phyloP scores from a whole-genome alignment of 352 stramenopile genomes.

The Phytophthora cryptogea region DNA sequence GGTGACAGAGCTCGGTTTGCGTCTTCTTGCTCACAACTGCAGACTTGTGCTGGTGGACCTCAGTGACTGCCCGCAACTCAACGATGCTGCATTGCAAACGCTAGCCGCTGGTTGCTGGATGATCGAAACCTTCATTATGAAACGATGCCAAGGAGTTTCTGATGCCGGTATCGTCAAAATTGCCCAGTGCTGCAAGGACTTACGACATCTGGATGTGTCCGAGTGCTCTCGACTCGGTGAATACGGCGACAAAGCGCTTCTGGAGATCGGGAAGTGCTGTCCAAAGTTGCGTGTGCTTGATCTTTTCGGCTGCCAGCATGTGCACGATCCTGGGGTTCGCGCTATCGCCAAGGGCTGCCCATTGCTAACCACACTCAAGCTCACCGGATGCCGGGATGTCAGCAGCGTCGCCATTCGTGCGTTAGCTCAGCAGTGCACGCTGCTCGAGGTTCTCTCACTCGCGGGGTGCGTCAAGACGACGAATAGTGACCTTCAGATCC shows the following conservation, averaged over 20 bases:
- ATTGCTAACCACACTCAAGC: constrained; percentile 80
- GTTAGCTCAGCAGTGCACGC: constrained; percentile 73
- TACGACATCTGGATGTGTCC: constrained; percentile 85
- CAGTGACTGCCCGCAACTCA: constrained; percentile 83
- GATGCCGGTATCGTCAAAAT: constrained; percentile 88
- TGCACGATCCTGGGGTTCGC: constrained; percentile 80
- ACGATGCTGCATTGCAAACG: constrained; percentile 83
- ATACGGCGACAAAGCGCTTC: constrained; percentile 92
- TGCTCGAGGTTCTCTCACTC: constrained; percentile 79
- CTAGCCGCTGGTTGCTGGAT: constrained; percentile 89
- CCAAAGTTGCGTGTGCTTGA: constrained; percentile 75
- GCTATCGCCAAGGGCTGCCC: constrained; percentile 85
- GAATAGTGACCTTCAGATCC: constrained; percentile 66
- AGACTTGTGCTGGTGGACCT: constrained; percentile 81
- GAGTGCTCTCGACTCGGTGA: constrained; percentile 88
- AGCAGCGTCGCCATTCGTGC: constrained; percentile 74
- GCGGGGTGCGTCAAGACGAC: constrained; percentile 82
- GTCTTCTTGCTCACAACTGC: constrained; percentile 89
- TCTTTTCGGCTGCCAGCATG: constrained; percentile 89
- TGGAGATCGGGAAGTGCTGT: constrained; percentile 89
- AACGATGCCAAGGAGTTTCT: constrained; percentile 77
- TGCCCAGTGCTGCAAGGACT: constrained; percentile 83
- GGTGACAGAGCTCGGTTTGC: constrained; percentile 90
- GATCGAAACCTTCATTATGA: constrained; percentile 82
- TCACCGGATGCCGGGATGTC: constrained; percentile 87